Evolutionary conservation across 2,329 filamentous ascomycete species (phyloP).

Genomic region (Metarhizium humberi): DNA sequence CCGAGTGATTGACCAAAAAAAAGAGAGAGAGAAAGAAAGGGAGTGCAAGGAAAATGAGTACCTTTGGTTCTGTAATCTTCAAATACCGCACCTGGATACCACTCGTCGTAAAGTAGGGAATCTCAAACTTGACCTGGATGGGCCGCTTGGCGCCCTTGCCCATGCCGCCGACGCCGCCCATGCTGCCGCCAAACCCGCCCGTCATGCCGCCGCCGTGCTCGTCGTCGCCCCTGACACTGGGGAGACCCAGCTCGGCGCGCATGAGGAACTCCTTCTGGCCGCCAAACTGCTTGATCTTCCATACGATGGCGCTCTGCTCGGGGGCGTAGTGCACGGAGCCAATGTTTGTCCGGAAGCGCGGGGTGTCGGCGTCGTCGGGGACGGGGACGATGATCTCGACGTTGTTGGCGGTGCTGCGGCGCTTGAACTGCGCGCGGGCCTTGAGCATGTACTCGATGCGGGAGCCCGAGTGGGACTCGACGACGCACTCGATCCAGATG

Average conservation of each 20-base stretch:
- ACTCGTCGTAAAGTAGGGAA: constrained; percentile 99
- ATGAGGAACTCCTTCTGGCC: constrained; percentile 98
- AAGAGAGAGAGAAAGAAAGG: no score
- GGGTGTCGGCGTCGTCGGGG: constrained; percentile 92
- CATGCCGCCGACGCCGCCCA: constrained; percentile 73
- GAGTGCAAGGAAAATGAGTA: constrained; percentile 27
- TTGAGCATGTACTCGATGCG: constrained; percentile 99
- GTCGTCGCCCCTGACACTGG: constrained; percentile 89
- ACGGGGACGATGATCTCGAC: constrained; percentile 97
- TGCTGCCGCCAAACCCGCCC: constrained; percentile 90
- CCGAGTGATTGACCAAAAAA: not conserved
- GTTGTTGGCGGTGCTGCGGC: constrained; percentile 94
- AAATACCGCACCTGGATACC: constrained; percentile 97
- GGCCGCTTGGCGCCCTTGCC: constrained; percentile 86
- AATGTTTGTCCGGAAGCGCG: constrained; percentile 94
- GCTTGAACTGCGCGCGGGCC: constrained; percentile 95
- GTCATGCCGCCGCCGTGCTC: constrained; percentile 97
- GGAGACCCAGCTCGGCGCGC: constrained; percentile 90
- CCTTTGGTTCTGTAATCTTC: constrained; percentile 99
- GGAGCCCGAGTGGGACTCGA: constrained; percentile 90
- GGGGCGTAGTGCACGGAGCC: constrained; percentile 96
- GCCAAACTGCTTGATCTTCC: constrained; percentile 99
- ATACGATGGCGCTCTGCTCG: constrained; percentile 94
- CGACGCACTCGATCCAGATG: constrained; percentile 97
- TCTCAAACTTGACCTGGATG: constrained; percentile 99